These are phyloP conservation scores for Penicillium expansum DNA, from an alignment of 2,329 filamentous ascomycete species.

Conservation along the genomic window DNA sequence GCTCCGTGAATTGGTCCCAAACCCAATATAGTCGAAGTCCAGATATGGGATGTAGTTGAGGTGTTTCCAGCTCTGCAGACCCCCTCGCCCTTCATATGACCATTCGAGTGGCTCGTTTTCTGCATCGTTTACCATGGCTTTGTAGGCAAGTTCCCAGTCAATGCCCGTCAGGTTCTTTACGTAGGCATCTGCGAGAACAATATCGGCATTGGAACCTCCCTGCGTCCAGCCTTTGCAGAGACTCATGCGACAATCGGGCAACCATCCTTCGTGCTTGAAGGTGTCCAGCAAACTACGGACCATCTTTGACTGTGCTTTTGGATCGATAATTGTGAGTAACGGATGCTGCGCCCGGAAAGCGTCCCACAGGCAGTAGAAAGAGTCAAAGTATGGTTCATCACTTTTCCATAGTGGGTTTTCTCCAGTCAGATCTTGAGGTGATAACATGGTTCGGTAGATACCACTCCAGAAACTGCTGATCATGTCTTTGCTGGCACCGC, in stretches of 20 bases:
- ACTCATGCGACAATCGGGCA: slow-evolving; percentile 34
- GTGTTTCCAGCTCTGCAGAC: slow-evolving; percentile 66
- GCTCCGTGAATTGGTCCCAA: slow-evolving; percentile 65
- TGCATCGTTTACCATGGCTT: slow-evolving; percentile 66
- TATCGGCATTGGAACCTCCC: slow-evolving; percentile 57
- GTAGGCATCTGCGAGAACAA: slow-evolving; percentile 63
- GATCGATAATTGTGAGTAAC: slow-evolving; percentile 30
- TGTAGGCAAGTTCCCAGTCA: slow-evolving; percentile 64
- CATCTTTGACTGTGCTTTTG: slow-evolving; percentile 26
- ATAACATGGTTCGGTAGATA: slow-evolving; percentile 66
- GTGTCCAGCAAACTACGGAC: slow-evolving; percentile 32
- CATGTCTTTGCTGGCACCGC: slow-evolving; percentile 51
- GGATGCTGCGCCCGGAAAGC: slow-evolving; percentile 25
- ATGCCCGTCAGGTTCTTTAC: slow-evolving; percentile 63
- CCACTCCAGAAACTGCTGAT: slow-evolving; percentile 64
- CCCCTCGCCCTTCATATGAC: slow-evolving; percentile 65
- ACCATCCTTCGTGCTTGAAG: slow-evolving; percentile 32
- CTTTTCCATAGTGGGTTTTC: slow-evolving; percentile 66
- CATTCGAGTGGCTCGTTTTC: slow-evolving; percentile 67
- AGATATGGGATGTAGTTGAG: slow-evolving; percentile 67
- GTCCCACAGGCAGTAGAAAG: slow-evolving; percentile 54
- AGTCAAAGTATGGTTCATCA: slow-evolving; percentile 66
- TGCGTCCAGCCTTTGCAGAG: slow-evolving; percentile 33
- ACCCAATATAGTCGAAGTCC: slow-evolving; percentile 63
- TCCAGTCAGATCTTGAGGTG: slow-evolving; percentile 67